Percentiles rank a stretch among this genome's conserved stretches.
phyloP scores from a whole-genome alignment of 139 green algal genomes.

The Closterium sp. region DNA sequence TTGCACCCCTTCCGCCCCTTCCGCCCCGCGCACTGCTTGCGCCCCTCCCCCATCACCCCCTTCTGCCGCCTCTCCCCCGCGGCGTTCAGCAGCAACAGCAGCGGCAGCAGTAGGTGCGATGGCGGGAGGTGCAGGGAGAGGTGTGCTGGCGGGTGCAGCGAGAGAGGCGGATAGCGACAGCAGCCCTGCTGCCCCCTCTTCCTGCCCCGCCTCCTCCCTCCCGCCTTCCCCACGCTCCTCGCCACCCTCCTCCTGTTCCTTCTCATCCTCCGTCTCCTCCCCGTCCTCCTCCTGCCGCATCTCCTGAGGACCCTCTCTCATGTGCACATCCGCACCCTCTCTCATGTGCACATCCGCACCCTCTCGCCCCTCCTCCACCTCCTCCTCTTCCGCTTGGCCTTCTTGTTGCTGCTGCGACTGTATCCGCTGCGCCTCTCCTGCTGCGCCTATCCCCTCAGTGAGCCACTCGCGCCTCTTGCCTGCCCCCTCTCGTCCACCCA shows the following conservation, averaged over 20 bases:
- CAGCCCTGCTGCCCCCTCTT: background rate
- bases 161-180: background rate
- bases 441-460: background rate
- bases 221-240: background rate
- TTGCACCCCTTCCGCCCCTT: background rate
- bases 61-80: background rate
- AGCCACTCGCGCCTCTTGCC: background rate
- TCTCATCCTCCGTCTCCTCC: background rate
- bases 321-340: background rate
- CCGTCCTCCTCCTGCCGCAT: background rate
- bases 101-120: background rate
- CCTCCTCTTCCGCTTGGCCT: background rate
- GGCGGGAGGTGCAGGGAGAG: background rate
- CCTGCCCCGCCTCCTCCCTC: background rate
- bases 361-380: background rate
- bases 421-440: background rate
- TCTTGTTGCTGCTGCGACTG: background rate
- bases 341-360: background rate
- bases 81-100: background rate
- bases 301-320: background rate
- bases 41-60: too few species aligned
- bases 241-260: background rate
- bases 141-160: background rate
- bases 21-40: background rate
- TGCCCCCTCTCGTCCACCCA: background rate